Percentiles rank a stretch among this genome's conserved stretches.
Evolutionary conservation across 441 rosid genomes (phyloP).

Genomic region (Pelargonium fulgidum): DNA sequence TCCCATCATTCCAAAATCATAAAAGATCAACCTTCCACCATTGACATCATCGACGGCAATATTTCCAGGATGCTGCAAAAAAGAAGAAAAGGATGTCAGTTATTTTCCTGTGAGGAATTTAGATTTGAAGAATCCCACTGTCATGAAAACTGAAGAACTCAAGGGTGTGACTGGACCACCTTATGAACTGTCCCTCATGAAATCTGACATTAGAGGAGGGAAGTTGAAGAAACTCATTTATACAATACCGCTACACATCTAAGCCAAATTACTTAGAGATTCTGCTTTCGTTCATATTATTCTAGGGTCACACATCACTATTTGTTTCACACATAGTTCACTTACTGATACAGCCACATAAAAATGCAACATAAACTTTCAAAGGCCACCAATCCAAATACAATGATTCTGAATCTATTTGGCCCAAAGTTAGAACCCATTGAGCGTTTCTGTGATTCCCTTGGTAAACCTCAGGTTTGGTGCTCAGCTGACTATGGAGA

Average conservation of each 20-base stretch:
- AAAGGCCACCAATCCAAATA: background rate
- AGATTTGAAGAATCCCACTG: background rate
- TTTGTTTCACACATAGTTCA: background rate
- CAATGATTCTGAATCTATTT: background rate
- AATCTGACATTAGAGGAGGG: background rate
- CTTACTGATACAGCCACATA: background rate
- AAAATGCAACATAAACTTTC: background rate
- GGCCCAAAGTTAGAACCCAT: background rate
- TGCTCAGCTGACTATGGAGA: background rate
- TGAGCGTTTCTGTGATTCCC: background rate
- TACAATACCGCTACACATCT: background rate
- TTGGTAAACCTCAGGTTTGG: background rate
- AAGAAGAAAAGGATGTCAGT: slow-evolving; percentile 13
- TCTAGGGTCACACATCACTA: background rate
- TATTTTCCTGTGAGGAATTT: background rate
- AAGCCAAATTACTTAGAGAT: background rate
- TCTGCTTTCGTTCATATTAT: background rate
- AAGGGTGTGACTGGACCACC: background rate
- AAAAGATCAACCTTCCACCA: slow-evolving; percentile 93
- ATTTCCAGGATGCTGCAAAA: slow-evolving; percentile 92
- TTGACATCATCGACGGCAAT: slow-evolving; percentile 97
- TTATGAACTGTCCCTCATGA: background rate
- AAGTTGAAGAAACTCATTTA: background rate
- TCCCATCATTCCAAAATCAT: slow-evolving; percentile 99
- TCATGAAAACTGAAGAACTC: background rate